Evolutionary conservation across 306 rosid genomes (phyloP).

Genomic region (Gynostemma pentaphyllum): DNA sequence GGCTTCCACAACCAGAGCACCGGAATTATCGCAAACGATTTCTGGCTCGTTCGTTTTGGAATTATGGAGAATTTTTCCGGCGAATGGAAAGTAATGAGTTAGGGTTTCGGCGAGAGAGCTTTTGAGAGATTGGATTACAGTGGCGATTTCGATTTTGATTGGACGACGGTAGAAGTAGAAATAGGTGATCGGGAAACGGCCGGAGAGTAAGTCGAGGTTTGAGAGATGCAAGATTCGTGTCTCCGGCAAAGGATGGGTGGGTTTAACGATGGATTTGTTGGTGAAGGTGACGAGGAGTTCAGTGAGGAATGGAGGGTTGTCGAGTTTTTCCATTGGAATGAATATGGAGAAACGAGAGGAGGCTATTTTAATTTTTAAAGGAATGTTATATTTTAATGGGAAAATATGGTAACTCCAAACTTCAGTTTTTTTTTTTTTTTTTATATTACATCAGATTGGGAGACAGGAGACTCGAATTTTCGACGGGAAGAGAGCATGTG

Average conservation of each 20-base stretch:
- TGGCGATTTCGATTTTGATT: not conserved
- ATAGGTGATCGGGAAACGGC: constrained; percentile 81
- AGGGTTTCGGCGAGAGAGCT: constrained; percentile 43
- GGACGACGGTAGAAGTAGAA: constrained; percentile 52
- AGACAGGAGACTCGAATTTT: too few species aligned
- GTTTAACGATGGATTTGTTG: constrained; percentile 35
- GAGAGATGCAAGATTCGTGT: constrained; percentile 41
- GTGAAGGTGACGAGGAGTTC: constrained; percentile 37
- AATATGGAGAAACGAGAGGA: not conserved
- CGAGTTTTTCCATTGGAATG: constrained; percentile 9
- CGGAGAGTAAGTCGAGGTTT: constrained; percentile 79
- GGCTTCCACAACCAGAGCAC: constrained; percentile 55
- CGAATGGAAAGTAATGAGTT: constrained; percentile 44
- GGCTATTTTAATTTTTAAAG: too few species aligned
- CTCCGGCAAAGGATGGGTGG: constrained; percentile 26
- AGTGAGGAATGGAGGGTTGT: not conserved
- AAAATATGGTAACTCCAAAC: not conserved
- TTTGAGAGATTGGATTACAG: constrained; percentile 33
- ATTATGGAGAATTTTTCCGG: constrained; percentile 52
- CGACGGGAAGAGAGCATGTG: too few species aligned
- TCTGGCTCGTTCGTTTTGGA: constrained; percentile 52
- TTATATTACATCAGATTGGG: too few species aligned
- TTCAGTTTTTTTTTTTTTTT: not conserved
- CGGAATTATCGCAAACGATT: constrained; percentile 60
- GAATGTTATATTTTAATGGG: too few species aligned